These are phyloP conservation scores for Cercospora sojina DNA, from an alignment of 2,329 filamentous ascomycete species.

Conservation along the genomic window DNA sequence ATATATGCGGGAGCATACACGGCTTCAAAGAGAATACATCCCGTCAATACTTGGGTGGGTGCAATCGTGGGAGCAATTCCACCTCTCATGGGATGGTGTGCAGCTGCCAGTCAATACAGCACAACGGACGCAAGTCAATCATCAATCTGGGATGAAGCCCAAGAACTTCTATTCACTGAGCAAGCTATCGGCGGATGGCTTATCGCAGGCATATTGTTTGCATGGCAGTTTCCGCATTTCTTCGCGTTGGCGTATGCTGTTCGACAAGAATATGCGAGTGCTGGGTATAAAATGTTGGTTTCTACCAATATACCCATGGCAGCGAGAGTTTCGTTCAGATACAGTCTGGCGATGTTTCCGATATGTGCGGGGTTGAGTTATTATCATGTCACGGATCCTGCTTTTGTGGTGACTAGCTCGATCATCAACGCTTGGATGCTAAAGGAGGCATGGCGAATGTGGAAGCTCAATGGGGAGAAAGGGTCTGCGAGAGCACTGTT, in stretches of 20 bases:
- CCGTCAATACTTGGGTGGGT: conserved; percentile 91
- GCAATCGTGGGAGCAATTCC: conserved; percentile 91
- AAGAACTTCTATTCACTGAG: conserved; percentile 39
- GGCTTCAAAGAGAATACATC: conserved; percentile 81
- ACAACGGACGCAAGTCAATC: conserved; percentile 33
- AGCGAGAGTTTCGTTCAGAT: conserved; percentile 80
- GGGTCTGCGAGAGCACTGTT: conserved; percentile 83
- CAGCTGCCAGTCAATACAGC: conserved; percentile 84
- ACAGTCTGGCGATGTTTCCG: conserved; percentile 81
- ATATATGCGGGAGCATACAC: conserved; percentile 94
- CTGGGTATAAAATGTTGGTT: conserved; percentile 69
- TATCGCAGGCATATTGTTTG: conserved; percentile 77
- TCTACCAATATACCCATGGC: conserved; percentile 88
- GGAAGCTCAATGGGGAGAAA: conserved; percentile 71
- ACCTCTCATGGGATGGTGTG: conserved; percentile 96
- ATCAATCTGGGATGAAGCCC: conserved; percentile 33
- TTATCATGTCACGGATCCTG: conserved; percentile 78
- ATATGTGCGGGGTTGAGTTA: conserved; percentile 79
- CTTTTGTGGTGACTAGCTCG: conserved; percentile 76
- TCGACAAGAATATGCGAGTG: conserved; percentile 78
- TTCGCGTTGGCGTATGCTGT: conserved; percentile 90
- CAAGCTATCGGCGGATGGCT: conserved; percentile 74
- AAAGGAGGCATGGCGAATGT: conserved; percentile 77
- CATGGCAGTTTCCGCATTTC: conserved; percentile 99
- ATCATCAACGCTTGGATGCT: conserved; percentile 84